Conservation (phyloP, 169 alveolate species). For the Cryptosporidium viatorum region DNA sequence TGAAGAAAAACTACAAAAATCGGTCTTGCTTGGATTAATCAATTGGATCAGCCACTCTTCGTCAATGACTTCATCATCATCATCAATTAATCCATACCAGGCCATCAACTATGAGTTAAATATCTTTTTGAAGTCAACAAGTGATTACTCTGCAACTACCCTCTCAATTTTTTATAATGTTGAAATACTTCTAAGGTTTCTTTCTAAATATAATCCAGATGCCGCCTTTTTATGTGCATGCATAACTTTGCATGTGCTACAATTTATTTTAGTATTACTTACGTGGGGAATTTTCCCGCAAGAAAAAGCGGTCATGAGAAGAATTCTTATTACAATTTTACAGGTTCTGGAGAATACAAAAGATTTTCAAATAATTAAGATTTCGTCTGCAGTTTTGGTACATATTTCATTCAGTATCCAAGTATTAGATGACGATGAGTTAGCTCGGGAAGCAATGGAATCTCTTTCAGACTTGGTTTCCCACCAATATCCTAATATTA, state of each 20-base stretch:
- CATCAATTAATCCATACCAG: slow-evolving; percentile 8
- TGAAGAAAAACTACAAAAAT: slow-evolving; percentile 15
- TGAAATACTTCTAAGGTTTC: not conserved
- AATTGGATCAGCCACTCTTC: slow-evolving; percentile 57
- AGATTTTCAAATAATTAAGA: slow-evolving; percentile 17
- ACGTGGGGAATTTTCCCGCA: slow-evolving; percentile 39
- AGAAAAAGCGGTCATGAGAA: not conserved
- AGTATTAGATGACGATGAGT: not conserved
- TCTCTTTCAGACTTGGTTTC: slow-evolving; percentile 20
- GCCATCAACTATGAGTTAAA: slow-evolving; percentile 25
- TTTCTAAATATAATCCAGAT: not conserved
- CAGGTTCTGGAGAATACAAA: not conserved
- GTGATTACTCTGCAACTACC: not conserved
- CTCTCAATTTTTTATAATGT: not conserved
- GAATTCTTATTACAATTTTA: not conserved
- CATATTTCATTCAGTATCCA: slow-evolving; percentile 11
- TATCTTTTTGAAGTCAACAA: slow-evolving; percentile 6
- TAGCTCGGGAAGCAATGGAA: not conserved
- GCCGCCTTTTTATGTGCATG: slow-evolving; percentile 10
- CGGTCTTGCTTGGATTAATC: slow-evolving; percentile 19
- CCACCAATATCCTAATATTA: slow-evolving; percentile 53
- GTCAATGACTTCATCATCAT: slow-evolving; percentile 8
- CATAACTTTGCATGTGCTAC: slow-evolving; percentile 31
- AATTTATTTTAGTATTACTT: slow-evolving; percentile 17
- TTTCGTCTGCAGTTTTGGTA: slow-evolving; percentile 10